Conservation (phyloP, 78 protist genomes). For the Capsaspora owczarzaki region DNA sequence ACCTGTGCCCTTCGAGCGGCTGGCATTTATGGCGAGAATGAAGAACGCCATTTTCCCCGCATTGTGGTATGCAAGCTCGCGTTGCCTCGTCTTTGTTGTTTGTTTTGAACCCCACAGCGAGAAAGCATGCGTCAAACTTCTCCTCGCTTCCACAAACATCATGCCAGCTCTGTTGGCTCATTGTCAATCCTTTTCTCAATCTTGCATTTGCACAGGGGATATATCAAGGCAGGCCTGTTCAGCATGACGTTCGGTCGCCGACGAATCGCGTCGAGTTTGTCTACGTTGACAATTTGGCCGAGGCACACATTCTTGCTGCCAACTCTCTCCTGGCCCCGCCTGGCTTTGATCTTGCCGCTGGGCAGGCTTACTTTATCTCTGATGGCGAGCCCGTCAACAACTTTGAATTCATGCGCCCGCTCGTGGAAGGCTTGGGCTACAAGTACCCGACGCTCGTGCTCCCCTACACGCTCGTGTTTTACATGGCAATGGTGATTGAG, state of each 20-base stretch:
- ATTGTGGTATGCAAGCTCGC: not conserved
- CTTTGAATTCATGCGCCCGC: conserved; percentile 6
- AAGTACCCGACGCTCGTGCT: not conserved
- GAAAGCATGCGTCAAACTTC: no score
- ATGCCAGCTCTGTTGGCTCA: no score
- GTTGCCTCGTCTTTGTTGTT: no score
- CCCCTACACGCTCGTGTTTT: conserved; percentile 22
- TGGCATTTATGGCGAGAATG: conserved; percentile 54
- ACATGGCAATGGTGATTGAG: conserved; percentile 23
- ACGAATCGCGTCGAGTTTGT: conserved; percentile 43
- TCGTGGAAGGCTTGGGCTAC: conserved; percentile 8
- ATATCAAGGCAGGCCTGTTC: no score
- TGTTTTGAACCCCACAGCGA: no score
- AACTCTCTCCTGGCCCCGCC: not conserved
- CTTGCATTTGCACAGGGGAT: no score
- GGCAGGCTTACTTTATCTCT: conserved; percentile 38
- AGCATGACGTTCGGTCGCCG: no score
- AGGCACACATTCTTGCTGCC: conserved; percentile 42
- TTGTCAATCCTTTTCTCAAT: no score
- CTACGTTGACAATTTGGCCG: conserved; percentile 53
- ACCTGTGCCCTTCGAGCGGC: conserved; percentile 47
- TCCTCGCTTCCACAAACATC: no score
- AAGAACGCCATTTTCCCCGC: conserved; percentile 47
- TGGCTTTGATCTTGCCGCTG: conserved; percentile 15
- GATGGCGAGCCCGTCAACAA: conserved; percentile 42